phyloP scores from a whole-genome alignment of 768 basidiomycete genomes.

The Termitomyces sp. region DNA sequence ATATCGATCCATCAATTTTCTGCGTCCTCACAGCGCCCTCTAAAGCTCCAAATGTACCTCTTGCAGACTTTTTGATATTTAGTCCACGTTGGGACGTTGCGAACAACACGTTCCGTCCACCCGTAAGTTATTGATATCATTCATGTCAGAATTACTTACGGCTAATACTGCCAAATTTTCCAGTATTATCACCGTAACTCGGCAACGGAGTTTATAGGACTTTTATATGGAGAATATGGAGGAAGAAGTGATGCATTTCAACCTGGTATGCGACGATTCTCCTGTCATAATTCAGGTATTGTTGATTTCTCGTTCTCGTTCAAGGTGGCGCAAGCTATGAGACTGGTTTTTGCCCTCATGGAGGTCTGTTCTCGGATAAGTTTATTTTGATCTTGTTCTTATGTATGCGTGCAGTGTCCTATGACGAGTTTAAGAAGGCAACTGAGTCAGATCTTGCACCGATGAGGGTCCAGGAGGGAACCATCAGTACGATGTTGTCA shows the following conservation, averaged over 20 bases:
- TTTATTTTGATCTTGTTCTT: neutral
- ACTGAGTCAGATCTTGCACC: constrained; percentile 46
- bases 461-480: constrained; percentile 45
- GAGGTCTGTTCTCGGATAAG: constrained; percentile 30
- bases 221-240: constrained; percentile 58
- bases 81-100: constrained; percentile 63
- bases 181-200: constrained; percentile 65
- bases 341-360: constrained; percentile 61
- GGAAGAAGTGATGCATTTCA: constrained; percentile 59
- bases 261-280: constrained; percentile 31
- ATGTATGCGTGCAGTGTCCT: constrained; percentile 34
- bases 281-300: neutral
- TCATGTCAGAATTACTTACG: neutral
- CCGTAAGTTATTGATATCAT: constrained; percentile 26
- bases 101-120: constrained; percentile 51
- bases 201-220: constrained; percentile 59
- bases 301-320: neutral
- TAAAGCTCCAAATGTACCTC: constrained; percentile 49
- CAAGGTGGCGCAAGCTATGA: constrained; percentile 53
- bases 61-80: constrained; percentile 63
- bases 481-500: constrained; percentile 40
- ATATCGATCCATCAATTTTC: constrained; percentile 67
- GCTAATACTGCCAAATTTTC: neutral
- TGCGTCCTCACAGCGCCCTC: constrained; percentile 64
- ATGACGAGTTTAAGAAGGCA: constrained; percentile 56